Evolutionary conservation across 345 rosid species (phyloP).

Genomic region (Acer campestre): DNA sequence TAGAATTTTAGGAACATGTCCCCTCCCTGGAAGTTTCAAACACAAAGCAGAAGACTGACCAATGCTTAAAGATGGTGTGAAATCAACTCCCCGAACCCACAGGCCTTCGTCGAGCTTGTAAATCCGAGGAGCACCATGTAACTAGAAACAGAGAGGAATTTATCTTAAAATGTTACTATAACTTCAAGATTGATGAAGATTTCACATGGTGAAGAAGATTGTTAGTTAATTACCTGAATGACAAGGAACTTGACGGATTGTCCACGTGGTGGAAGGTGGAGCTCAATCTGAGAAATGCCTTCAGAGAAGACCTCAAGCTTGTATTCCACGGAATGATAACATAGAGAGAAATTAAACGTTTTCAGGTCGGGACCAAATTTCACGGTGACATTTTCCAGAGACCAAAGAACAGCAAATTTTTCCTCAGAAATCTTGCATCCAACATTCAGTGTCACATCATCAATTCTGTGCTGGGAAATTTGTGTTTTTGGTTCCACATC

Average conservation of each 20-base stretch:
- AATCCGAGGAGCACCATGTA: constrained; percentile 47
- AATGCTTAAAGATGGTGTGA: constrained; percentile 36
- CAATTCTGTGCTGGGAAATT: constrained; percentile 18
- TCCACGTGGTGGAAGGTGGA: constrained; percentile 13
- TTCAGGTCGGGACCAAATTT: constrained; percentile 35
- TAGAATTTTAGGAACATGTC: constrained; percentile 29
- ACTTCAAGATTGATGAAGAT: background rate
- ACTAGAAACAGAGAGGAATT: constrained; percentile 20
- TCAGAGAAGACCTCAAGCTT: constrained; percentile 49
- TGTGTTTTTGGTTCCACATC: constrained; percentile 29
- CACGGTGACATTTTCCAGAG: constrained; percentile 24
- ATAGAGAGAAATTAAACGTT: constrained; percentile 26
- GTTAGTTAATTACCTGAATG: constrained; percentile 36
- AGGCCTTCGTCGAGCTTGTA: constrained; percentile 24
- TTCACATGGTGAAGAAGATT: background rate
- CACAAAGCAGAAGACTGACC: constrained; percentile 50
- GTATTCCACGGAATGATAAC: constrained; percentile 21
- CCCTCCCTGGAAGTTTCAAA: constrained; percentile 34
- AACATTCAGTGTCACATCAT: constrained; percentile 31
- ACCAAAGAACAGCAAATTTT: constrained; percentile 40
- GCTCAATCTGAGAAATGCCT: constrained; percentile 46
- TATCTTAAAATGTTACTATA: background rate
- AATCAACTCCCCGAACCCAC: constrained; percentile 50
- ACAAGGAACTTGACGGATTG: constrained; percentile 29
- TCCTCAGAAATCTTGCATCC: constrained; percentile 41